Evolutionary conservation across 768 basidiomycete genomes (phyloP), one percentile per base, ranked within the genome.

Genomic region (Candolleomyces efflorescens): DNA sequence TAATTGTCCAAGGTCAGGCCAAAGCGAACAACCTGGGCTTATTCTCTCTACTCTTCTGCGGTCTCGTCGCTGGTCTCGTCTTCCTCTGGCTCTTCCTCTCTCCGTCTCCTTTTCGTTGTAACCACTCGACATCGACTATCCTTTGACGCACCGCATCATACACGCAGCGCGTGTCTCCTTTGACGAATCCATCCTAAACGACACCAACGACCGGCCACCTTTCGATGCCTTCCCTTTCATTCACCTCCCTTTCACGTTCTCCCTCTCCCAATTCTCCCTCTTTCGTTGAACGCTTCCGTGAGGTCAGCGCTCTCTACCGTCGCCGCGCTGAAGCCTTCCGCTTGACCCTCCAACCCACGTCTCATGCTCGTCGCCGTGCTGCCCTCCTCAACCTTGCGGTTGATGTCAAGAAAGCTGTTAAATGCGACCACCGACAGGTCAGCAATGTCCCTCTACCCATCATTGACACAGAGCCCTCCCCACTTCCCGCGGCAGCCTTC

Each of bases 361-460:
- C 73, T 59, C 80, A 79, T 62, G 84, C 84, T 10, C 78, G 75
- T 55, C 73, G 65, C n/a, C 78, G 71, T 23, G 84, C 84, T 3
- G 62, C 59, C 12, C 58, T 59, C 13, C 73, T 79, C n/a, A 73
- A 76, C 26, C 79, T 85, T 36, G 62, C 58, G 5, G 69, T 86
- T 49, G 72, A 80, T 67, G 74, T 78, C 23, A 61, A 65, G 15
- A 70, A 65, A 23, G 82, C 83, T 0, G 66, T 70, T 39, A 64
- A 64, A 17, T 79, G 78, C 54, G 73, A 78, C 4, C 69, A 68
- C 12, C 64, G 59, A 36, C 61, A 68, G 7, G 71, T 85, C 56
- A 78, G 81, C 55, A 60, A 64, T 2, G 32, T 70, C 36, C 79
- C 56, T 15, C 65, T 75, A 10, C 72, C 73, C 13, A 64, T 77